Base-by-base conservation (phyloP, 2,329 filamentous ascomycete genomes). In the Fusarium mundagurra region DNA sequence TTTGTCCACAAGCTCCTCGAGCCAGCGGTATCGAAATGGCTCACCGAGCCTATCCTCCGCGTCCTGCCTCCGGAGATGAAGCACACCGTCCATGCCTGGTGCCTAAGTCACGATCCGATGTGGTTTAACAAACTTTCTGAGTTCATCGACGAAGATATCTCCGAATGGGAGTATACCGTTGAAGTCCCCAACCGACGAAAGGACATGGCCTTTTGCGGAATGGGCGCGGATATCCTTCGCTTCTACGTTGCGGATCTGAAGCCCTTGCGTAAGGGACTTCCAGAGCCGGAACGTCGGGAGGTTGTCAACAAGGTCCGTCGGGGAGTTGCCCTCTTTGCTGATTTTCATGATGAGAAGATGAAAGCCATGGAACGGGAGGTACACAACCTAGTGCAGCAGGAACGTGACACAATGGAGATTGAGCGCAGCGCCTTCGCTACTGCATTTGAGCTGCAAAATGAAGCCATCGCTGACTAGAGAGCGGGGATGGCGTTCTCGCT, bases 401-500 rank as follows among this genome's bases (percentile, higher is more conserved):
- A 60, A 6, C 27, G 27, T 0, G 20, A 41, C 0, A 17, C 22
- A 0, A 33, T 59, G 39, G 33, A 39, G 5, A 16, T 57, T 1
- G 60, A 63, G 22, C 51, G 17, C 17, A 18, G 13, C 4, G 33
- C 41, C 3, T 62, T 33, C 3, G 2, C 20, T 0, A 34, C 43
- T 14, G 36, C 41, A 6, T 24, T 64, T 18, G 61, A 50, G 7
- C n/a, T 67, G 3, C 43, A 48, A 27, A 60, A 36, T 4, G n/a
- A 68, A 11, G 36, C 55, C 24, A 39, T 61, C 18, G 24, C 41
- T 9, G 41, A 54, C 16, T 68, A 54, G 64, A 45, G 44, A 27
- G 29, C 27, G 13, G 50, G 6, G 20, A 47, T 54, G 41, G 41
- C 29, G 8, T 2, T 33, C 3, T 29, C 24, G 31, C 16, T 68